phyloP scores from a whole-genome alignment of 106 monocot species.

The Dendrobium nobile region DNA sequence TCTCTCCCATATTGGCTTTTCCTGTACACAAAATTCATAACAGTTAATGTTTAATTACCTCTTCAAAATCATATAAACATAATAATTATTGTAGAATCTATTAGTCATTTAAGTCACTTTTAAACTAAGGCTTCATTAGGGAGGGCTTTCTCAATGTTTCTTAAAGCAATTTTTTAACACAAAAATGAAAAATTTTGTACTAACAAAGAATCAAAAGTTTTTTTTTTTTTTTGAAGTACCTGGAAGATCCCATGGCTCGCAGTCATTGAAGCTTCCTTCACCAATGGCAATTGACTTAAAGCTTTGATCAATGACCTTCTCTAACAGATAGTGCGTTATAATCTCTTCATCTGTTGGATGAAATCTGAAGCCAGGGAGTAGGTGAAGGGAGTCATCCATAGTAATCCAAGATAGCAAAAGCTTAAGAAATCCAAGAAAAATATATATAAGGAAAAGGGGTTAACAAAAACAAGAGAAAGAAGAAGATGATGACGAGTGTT shows the following conservation, averaged over 20 bases:
- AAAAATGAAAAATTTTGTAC: too few species aligned
- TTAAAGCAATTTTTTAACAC: too few species aligned
- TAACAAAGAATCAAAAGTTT: too few species aligned
- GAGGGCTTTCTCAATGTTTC: too few species aligned
- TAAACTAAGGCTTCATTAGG: too few species aligned
- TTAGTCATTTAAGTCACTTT: too few species aligned
- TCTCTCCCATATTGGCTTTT: slow-evolving; percentile 39
- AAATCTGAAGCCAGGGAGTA: slow-evolving; percentile 7
- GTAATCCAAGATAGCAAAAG: background rate
- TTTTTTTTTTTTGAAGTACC: slow-evolving; percentile 5
- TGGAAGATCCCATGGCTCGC: slow-evolving; percentile 41
- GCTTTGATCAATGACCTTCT: background rate
- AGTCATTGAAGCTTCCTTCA: slow-evolving; percentile 31
- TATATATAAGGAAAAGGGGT: too few species aligned
- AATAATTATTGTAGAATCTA: too few species aligned
- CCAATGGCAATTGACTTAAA: slow-evolving; percentile 17
- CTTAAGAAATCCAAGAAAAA: too few species aligned
- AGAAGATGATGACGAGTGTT: too few species aligned
- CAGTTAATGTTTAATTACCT: background rate
- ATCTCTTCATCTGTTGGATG: slow-evolving; percentile 4
- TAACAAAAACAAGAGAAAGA: too few species aligned
- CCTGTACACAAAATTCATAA: slow-evolving; percentile 12
- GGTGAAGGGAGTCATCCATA: background rate
- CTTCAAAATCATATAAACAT: too few species aligned
- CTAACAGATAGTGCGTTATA: background rate